Percentiles rank a stretch among this genome's conserved stretches.
Evolutionary conservation across 1,284 basidiomycete species (phyloP).

Genomic region (Volvariella volvacea): DNA sequence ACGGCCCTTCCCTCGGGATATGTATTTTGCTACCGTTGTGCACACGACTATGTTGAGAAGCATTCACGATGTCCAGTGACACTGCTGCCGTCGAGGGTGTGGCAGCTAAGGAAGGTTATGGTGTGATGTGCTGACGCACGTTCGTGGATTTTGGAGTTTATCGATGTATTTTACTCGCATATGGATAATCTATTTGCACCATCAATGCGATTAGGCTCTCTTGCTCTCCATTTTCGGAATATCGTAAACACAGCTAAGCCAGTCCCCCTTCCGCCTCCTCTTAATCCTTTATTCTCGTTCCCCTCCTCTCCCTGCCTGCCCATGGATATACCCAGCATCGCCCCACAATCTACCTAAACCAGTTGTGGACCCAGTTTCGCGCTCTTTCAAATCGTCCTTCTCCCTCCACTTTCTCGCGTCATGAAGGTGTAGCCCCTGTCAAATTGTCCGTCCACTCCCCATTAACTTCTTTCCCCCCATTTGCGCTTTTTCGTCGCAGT

Average conservation of each 20-base stretch:
- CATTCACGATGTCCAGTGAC: constrained; percentile 85
- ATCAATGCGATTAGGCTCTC: constrained; percentile 9
- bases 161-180: constrained; percentile 14
- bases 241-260: not conserved
- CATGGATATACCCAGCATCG: not conserved
- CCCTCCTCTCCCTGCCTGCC: not conserved
- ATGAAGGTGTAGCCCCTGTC: constrained; percentile 34
- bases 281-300: not conserved
- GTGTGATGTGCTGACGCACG: constrained; percentile 44
- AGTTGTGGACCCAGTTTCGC: not conserved
- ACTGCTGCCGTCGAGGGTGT: constrained; percentile 62
- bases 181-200: constrained; percentile 8
- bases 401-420: not conserved
- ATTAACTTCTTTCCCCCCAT: constrained; percentile 4
- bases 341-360: not conserved
- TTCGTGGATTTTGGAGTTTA: constrained; percentile 25
- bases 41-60: constrained; percentile 78
- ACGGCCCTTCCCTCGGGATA: constrained; percentile 90
- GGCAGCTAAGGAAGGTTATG: constrained; percentile 86
- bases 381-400: not conserved
- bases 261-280: not conserved
- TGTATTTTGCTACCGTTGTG: constrained; percentile 95
- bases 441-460: constrained; percentile 9
- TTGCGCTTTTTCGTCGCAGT: constrained; percentile 45
- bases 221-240: not conserved